These are phyloP conservation scores for Stachybotrys chlorohalonatus DNA, from an alignment of 2,329 filamentous ascomycete genomes.

Conservation along the genomic window DNA sequence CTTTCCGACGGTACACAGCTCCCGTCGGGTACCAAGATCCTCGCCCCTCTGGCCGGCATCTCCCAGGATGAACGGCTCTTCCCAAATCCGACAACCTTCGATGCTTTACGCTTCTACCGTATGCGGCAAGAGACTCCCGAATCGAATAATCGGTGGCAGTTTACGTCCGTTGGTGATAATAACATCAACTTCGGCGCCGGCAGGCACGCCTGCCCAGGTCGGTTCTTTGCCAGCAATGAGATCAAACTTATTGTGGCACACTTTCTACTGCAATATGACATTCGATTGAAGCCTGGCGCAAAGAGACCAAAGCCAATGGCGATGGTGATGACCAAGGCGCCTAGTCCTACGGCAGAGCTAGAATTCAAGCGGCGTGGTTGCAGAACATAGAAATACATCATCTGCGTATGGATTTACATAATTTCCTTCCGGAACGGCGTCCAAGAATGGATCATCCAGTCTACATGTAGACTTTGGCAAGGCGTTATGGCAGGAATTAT, in stretches of 20 bases:
- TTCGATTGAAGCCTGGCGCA: conserved; percentile 27
- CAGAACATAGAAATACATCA: conserved; percentile 9
- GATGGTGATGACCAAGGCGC: conserved; percentile 30
- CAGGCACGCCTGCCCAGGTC: conserved; percentile 37
- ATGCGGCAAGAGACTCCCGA: conserved; percentile 28
- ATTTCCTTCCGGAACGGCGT: too few species aligned
- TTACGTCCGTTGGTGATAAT: conserved; percentile 30
- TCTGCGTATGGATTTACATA: conserved; percentile 1
- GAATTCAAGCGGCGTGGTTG: conserved; percentile 26
- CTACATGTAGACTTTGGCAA: background rate
- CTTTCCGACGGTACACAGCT: conserved; percentile 35
- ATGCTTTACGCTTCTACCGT: conserved; percentile 40
- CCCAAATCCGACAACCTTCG: conserved; percentile 31
- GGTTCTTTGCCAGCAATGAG: conserved; percentile 37
- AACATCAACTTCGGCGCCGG: conserved; percentile 39
- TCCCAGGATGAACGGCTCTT: conserved; percentile 31
- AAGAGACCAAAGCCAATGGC: conserved; percentile 27
- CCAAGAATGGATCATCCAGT: too few species aligned
- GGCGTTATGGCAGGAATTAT: background rate
- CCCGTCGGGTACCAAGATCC: conserved; percentile 31
- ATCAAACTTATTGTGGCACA: conserved; percentile 35
- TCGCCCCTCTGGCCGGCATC: conserved; percentile 31
- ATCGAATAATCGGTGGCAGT: conserved; percentile 31
- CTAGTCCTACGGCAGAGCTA: conserved; percentile 28
- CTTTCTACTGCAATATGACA: conserved; percentile 33